Conservation (phyloP, 1,284 basidiomycete species). For the Schizopora paradoxa region DNA sequence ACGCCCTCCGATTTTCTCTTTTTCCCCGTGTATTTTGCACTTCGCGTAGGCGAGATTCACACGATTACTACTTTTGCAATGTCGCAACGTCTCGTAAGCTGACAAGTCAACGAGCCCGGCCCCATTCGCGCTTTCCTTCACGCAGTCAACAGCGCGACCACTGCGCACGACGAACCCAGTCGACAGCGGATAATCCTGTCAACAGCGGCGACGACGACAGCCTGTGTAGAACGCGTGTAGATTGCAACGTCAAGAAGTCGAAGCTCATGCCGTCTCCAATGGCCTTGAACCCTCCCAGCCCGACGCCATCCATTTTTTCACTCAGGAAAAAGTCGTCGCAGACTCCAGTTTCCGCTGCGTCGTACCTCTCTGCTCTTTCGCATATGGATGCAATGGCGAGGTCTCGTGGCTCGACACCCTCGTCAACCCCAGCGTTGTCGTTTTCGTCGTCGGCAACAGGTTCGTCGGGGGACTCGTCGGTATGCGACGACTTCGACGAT, state of each 20-base stretch:
- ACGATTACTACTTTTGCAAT: too few relatives aligned
- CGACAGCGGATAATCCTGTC: too few relatives aligned
- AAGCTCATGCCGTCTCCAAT: conserved; percentile 54
- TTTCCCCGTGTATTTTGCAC: neutral
- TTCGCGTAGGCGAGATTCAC: too few relatives aligned
- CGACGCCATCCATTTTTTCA: conserved; percentile 53
- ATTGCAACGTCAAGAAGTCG: too few relatives aligned
- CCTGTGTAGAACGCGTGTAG: too few relatives aligned
- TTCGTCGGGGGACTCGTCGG: conserved; percentile 4
- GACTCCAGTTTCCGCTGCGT: conserved; percentile 55
- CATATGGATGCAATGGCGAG: conserved; percentile 16
- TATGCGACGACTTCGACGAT: conserved; percentile 7
- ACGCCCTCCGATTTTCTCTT: neutral
- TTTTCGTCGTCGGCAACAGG: conserved; percentile 14
- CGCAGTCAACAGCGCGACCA: neutral
- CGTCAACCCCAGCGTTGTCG: conserved; percentile 15
- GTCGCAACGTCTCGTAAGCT: too few relatives aligned
- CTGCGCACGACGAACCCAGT: neutral
- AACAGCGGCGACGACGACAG: too few relatives aligned
- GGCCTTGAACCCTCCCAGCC: conserved; percentile 40
- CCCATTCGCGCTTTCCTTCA: conserved; percentile 3
- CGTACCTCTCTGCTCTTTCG: conserved; percentile 45
- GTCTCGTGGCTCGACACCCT: conserved; percentile 7
- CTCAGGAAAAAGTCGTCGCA: conserved; percentile 48
- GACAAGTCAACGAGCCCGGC: neutral